Evolutionary conservation across 768 basidiomycete species (phyloP), one percentile per base, ranked within the genome.

Genomic region (Exsudoporus frostii): DNA sequence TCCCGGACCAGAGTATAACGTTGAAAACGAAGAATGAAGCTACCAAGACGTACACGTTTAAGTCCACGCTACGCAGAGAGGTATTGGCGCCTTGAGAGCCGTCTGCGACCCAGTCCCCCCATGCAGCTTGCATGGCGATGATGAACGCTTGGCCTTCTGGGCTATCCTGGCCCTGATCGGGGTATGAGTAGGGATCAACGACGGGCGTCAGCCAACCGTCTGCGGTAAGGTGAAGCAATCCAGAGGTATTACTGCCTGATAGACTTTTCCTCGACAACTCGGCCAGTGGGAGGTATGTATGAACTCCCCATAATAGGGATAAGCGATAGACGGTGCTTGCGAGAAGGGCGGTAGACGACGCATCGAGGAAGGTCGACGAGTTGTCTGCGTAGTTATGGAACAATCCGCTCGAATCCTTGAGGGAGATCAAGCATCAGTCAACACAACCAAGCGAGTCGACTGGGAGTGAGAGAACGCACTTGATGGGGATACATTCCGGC

Each of bases 111-210:
- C 90, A 92, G 58, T 92, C 91, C 40, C 77, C 73, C 76, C 84
- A 89, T 5, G 88, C 87, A 1, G 88, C 79, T 53, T 91, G 76
- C 70, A 93, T 76, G 62, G 84, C 76, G 6, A 94, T 66, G 11
- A 88, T 81, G 67, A 95, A 95, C 7, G 87, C 88, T 71, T 94
- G 78, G 0, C 77, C 84, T 67, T 95, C 92, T 2, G 92, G 80
- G 54, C 86, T 88, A 19, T 80, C 20, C 0, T 68, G 53, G 0
- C 87, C 85, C 54, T 79, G 52, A 2, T 56, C 11, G 0, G 73
- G 71, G 60, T 76, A 84, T 2, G 73, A 65, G 48, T 86, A 66
- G 0, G 92, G 92, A 62, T 95, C 75, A 4, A 88, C 88, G 17
- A 92, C 90, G 6, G 88, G 88, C 6, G 72, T 74, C 24, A 92